A percentile compares a stretch with the other conserved stretches of the same genome.
Conservation (phyloP, 2,329 filamentous ascomycete species). For the Colletotrichum costaricense region DNA sequence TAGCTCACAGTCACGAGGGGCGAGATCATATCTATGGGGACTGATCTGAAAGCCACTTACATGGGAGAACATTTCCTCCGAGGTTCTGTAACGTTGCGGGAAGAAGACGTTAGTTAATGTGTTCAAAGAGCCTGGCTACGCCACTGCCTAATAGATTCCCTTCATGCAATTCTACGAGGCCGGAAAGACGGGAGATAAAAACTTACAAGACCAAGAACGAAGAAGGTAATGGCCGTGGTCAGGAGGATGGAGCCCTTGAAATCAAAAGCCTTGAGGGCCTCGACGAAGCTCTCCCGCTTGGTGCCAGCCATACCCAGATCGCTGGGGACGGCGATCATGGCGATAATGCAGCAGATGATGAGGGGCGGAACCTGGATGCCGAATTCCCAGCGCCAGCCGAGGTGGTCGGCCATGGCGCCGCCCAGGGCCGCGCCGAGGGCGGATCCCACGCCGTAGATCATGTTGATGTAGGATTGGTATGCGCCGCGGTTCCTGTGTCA, state of each 20-base stretch:
- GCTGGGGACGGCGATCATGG: slow-evolving; percentile 59
- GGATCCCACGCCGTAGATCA: slow-evolving; percentile 69
- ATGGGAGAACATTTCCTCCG: slow-evolving; percentile 65
- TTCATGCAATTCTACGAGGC: too few relatives aligned
- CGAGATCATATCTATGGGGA: too few relatives aligned
- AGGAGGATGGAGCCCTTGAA: slow-evolving; percentile 64
- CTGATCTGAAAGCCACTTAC: too few relatives aligned
- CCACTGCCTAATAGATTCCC: not conserved
- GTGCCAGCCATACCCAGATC: slow-evolving; percentile 61
- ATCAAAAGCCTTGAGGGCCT: slow-evolving; percentile 68
- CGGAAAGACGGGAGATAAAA: not conserved
- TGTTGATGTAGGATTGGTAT: slow-evolving; percentile 79
- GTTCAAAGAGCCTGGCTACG: not conserved
- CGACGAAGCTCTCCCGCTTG: slow-evolving; percentile 54
- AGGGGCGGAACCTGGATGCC: slow-evolving; percentile 69
- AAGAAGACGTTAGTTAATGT: slow-evolving; percentile 5
- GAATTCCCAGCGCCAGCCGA: slow-evolving; percentile 82
- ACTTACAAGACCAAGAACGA: slow-evolving; percentile 69
- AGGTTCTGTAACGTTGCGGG: slow-evolving; percentile 56
- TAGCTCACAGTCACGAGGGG: not conserved
- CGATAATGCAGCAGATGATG: slow-evolving; percentile 57
- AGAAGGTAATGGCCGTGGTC: slow-evolving; percentile 63
- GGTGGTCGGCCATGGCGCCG: slow-evolving; percentile 74
- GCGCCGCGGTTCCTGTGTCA: slow-evolving; percentile 65
- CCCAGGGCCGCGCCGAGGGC: slow-evolving; percentile 76